phyloP scores from a whole-genome alignment of 805 yeast species.

The Ogataea polymorpha region DNA sequence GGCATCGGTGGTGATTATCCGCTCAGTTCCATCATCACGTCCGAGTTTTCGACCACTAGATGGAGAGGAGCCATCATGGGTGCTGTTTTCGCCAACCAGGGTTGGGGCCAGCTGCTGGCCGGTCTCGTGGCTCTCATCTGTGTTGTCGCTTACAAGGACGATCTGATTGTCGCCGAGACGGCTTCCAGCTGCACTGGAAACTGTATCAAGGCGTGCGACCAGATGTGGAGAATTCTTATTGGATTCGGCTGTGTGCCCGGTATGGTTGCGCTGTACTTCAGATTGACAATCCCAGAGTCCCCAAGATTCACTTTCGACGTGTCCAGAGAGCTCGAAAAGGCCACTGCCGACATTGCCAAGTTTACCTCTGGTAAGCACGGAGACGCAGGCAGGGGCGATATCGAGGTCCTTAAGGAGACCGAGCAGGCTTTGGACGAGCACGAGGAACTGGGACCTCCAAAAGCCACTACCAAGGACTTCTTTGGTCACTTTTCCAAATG shows the following conservation, averaged over 20 bases:
- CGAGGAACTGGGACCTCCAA: conserved; percentile 56
- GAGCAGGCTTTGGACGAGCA: conserved; percentile 38
- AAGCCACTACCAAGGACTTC: conserved; percentile 79
- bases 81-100: conserved; percentile 95
- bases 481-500: conserved; percentile 72
- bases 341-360: conserved; percentile 53
- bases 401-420: conserved; percentile 43
- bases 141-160: conserved; percentile 73
- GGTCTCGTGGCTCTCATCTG: conserved; percentile 78
- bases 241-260: conserved; percentile 95
- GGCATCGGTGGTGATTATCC: conserved; percentile 99
- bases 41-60: conserved; percentile 89
- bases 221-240: conserved; percentile 89
- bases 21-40: conserved; percentile 85
- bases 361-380: conserved; percentile 50
- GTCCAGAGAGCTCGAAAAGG: conserved; percentile 52
- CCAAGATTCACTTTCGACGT: conserved; percentile 89
- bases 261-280: conserved; percentile 75
- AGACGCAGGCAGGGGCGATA: conserved; percentile 43
- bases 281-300: conserved; percentile 92
- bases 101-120: conserved; percentile 89
- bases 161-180: conserved; percentile 49
- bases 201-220: conserved; percentile 80
- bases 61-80: conserved; percentile 99
- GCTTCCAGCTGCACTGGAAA: conserved; percentile 59